Conservation (phyloP, 2,329 filamentous ascomycete genomes). For the Trichoderma aggressivum region DNA sequence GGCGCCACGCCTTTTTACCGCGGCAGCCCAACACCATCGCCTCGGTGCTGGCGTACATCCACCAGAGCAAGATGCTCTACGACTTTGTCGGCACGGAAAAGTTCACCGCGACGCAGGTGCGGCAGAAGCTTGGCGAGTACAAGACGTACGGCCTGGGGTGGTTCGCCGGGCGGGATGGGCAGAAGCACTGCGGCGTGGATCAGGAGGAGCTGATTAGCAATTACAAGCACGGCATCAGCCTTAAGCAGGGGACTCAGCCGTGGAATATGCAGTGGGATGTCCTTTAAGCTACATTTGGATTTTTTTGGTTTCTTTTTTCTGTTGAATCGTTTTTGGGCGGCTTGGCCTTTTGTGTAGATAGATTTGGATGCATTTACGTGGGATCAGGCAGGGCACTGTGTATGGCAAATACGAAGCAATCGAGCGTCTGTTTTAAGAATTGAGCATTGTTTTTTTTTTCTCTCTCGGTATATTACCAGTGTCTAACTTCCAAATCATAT, state of each 20-base stretch:
- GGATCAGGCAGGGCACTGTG: neutral
- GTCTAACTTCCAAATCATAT: neutral
- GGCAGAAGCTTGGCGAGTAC: conserved; percentile 52
- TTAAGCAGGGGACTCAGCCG: conserved; percentile 47
- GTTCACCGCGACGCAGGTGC: conserved; percentile 60
- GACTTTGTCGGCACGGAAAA: conserved; percentile 70
- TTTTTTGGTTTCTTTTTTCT: neutral
- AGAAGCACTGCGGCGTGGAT: conserved; percentile 73
- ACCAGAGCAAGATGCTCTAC: conserved; percentile 76
- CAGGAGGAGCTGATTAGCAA: conserved; percentile 65
- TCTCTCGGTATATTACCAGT: neutral
- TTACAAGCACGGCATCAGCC: conserved; percentile 63
- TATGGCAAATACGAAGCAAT: neutral
- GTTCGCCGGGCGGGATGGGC: conserved; percentile 70
- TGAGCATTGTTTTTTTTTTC: neutral
- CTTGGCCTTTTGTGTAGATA: neutral
- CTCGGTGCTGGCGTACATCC: conserved; percentile 71
- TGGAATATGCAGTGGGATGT: conserved; percentile 46
- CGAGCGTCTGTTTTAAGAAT: neutral
- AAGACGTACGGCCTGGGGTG: conserved; percentile 72
- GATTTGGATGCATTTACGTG: conserved; percentile 3
- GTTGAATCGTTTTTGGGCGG: neutral
- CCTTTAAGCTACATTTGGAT: conserved; percentile 21
- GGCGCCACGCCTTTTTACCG: conserved; percentile 68
- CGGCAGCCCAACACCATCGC: conserved; percentile 77